Conservation (phyloP, 768 basidiomycete species). For the Collybia mongolica region DNA sequence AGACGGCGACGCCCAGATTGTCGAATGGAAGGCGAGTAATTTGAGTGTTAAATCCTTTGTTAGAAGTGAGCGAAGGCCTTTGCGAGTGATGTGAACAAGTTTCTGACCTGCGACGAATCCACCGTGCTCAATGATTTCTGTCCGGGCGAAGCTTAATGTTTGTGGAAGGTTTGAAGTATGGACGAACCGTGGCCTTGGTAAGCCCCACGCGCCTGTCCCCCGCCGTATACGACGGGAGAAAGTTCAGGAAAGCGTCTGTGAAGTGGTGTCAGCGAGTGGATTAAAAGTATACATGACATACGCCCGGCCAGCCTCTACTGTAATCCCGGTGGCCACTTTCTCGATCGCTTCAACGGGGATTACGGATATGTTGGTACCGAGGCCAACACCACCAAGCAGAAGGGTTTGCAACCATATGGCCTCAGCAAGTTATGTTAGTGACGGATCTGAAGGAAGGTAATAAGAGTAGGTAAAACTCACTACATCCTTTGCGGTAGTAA, state of each 20-base stretch:
- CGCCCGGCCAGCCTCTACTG: neutral
- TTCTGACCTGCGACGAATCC: conserved; percentile 5
- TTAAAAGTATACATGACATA: neutral
- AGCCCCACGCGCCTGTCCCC: conserved; percentile 16
- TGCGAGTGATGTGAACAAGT: neutral
- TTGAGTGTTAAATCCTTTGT: conserved; percentile 8
- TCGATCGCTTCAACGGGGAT: conserved; percentile 17
- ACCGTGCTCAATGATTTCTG: conserved; percentile 13
- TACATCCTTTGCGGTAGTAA: conserved; percentile 24
- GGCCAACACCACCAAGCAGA: conserved; percentile 22
- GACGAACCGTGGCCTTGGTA: conserved; percentile 24
- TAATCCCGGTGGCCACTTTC: neutral
- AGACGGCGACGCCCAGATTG: conserved; percentile 21
- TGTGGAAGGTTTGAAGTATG: neutral
- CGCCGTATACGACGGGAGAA: conserved; percentile 24
- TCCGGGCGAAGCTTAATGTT: neutral
- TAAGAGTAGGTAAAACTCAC: conserved; percentile 5
- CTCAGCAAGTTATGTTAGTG: neutral
- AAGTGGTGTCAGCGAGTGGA: no score
- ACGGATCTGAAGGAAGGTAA: no score
- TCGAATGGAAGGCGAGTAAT: conserved; percentile 14
- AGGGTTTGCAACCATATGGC: conserved; percentile 28
- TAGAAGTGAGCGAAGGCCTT: no score
- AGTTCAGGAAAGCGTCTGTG: conserved; percentile 18
- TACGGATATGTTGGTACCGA: conserved; percentile 17